Evolutionary conservation across 2,329 filamentous ascomycete genomes (phyloP).

Genomic region (Lojkania enalia): DNA sequence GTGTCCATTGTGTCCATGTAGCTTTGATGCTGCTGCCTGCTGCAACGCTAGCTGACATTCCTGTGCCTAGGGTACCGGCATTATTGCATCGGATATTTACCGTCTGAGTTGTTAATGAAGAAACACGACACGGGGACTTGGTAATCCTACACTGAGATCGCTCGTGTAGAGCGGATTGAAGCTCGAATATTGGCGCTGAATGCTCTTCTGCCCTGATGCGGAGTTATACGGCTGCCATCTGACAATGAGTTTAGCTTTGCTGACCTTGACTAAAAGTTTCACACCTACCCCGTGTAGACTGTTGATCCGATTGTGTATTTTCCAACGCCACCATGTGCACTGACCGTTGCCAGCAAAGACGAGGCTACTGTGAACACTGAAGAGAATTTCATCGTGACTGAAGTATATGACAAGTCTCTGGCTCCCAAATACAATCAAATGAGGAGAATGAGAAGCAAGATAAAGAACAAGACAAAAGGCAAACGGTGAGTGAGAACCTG

Average conservation of each 20-base stretch:
- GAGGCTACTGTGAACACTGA: slow-evolving; percentile 20
- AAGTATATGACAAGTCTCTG: not conserved
- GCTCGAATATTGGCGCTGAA: slow-evolving; percentile 34
- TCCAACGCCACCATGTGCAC: slow-evolving; percentile 35
- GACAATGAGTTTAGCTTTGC: not conserved
- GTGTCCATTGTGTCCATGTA: slow-evolving; percentile 61
- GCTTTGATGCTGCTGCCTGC: slow-evolving; percentile 56
- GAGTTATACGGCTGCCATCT: slow-evolving; percentile 38
- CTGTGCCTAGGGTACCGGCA: slow-evolving; percentile 28
- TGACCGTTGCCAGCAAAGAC: slow-evolving; percentile 25
- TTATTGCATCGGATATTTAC: slow-evolving; percentile 41
- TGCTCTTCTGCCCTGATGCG: slow-evolving; percentile 26
- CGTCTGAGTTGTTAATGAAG: slow-evolving; percentile 18
- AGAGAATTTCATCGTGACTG: slow-evolving; percentile 27
- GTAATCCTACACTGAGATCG: slow-evolving; percentile 28
- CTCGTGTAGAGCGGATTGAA: slow-evolving; percentile 32
- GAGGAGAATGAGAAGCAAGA: slow-evolving; percentile 3
- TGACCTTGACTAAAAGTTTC: not conserved
- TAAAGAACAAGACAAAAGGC: slow-evolving; percentile 1
- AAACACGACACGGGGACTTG: not conserved
- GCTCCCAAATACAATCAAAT: slow-evolving; percentile 7
- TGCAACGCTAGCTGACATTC: slow-evolving; percentile 49
- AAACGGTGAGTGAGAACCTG: slow-evolving; percentile 2
- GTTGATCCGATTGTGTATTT: slow-evolving; percentile 28
- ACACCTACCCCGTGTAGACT: slow-evolving; percentile 28